Conservation (phyloP, 2,329 filamentous ascomycete species). For the Claviceps sp. region DNA sequence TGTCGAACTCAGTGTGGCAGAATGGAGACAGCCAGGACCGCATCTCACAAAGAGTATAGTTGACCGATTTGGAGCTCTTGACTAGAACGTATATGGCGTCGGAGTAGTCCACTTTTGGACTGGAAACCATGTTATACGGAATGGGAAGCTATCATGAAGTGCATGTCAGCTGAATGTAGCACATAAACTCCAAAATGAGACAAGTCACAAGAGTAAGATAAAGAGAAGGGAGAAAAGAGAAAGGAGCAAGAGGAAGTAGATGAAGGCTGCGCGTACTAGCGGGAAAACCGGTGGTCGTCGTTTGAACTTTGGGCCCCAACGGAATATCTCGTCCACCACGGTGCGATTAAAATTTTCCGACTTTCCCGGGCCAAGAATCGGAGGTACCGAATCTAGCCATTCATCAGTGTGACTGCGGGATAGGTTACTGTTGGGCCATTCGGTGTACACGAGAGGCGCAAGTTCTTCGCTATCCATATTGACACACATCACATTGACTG, state of each 20-base stretch:
- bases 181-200: no score
- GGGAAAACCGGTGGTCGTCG: slow-evolving; percentile 37
- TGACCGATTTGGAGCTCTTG: slow-evolving; percentile 24
- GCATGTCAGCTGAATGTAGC: not conserved
- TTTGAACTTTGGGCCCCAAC: slow-evolving; percentile 42
- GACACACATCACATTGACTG: slow-evolving; percentile 59
- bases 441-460: slow-evolving; percentile 47
- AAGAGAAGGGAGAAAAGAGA: no score
- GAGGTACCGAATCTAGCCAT: slow-evolving; percentile 28
- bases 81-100: slow-evolving; percentile 55
- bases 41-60: slow-evolving; percentile 57
- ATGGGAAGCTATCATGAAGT: slow-evolving; percentile 32
- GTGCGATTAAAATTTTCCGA: slow-evolving; percentile 38
- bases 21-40: slow-evolving; percentile 47
- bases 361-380: slow-evolving; percentile 9
- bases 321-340: slow-evolving; percentile 55
- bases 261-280: not conserved
- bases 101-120: slow-evolving; percentile 26
- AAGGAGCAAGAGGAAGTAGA: no score
- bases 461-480: slow-evolving; percentile 49
- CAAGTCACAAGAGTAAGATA: no score
- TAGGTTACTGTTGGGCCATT: slow-evolving; percentile 37
- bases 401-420: slow-evolving; percentile 19
- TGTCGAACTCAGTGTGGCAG: slow-evolving; percentile 51
- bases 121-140: slow-evolving; percentile 53